These are phyloP conservation scores for Quercus dentata DNA, from an alignment of 306 rosid genomes.

Conservation along the genomic window DNA sequence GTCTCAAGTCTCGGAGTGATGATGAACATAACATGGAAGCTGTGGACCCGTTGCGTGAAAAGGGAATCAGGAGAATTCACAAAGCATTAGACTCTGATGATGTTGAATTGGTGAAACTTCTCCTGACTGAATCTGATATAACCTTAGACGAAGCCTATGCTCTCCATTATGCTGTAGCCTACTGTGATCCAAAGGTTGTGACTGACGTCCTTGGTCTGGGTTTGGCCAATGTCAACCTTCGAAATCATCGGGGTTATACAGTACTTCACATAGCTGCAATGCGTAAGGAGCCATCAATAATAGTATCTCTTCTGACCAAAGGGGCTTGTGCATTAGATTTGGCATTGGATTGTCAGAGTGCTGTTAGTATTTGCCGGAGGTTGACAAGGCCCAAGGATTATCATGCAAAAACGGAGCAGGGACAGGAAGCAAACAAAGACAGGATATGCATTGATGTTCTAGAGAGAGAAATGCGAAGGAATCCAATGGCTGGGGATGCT, in stretches of 20 bases:
- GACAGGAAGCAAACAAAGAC: constrained; percentile 79
- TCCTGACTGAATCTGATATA: constrained; percentile 60
- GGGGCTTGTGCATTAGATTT: constrained; percentile 64
- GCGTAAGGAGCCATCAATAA: constrained; percentile 72
- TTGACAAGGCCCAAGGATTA: constrained; percentile 79
- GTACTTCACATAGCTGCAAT: constrained; percentile 91
- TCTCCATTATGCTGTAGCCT: constrained; percentile 82
- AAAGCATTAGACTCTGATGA: constrained; percentile 87
- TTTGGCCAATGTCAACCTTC: constrained; percentile 47
- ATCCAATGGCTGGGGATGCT: constrained; percentile 41
- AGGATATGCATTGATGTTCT: constrained; percentile 79
- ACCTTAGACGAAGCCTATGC: constrained; percentile 73
- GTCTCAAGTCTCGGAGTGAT: constrained; percentile 30
- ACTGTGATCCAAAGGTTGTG: constrained; percentile 81
- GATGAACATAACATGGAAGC: constrained; percentile 33
- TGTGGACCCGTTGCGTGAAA: constrained; percentile 39
- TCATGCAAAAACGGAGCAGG: constrained; percentile 34
- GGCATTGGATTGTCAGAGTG: constrained; percentile 72
- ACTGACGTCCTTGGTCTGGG: constrained; percentile 63
- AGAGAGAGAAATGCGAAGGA: constrained; percentile 80
- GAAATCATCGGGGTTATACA: constrained; percentile 54
- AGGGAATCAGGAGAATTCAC: constrained; percentile 56
- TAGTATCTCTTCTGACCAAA: constrained; percentile 59
- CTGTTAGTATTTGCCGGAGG: constrained; percentile 83
- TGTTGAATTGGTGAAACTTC: constrained; percentile 73